Evolutionary conservation across 2,329 filamentous ascomycete species (phyloP), one percentile per base, ranked within the genome.

Genomic region (Alternaria sp.): DNA sequence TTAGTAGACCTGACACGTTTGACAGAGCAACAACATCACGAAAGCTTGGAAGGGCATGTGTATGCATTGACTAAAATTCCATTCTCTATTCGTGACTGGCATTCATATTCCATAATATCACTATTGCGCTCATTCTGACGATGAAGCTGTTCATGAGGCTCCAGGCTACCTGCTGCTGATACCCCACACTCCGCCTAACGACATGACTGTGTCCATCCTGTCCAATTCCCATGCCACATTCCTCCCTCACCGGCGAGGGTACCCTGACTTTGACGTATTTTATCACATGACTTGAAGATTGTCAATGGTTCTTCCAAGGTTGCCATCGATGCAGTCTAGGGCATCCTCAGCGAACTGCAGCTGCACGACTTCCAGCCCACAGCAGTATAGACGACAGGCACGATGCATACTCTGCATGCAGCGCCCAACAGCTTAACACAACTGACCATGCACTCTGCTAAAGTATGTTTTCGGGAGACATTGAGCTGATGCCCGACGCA

Each of bases 1-100:
- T 32, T 44, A 40, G 56, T 49, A 57, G 63, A 62, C 45, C 43
- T 59, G 61, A 57, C 61, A 63, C 61, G 61, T 63, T 60, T 19
- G 43, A 55, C 12, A 40, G 15, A 17, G n/a, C 51, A n/a, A 9
- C 23, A 28, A 32, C 49, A 9, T 12, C 9, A 32, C 47, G 12
- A 28, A 13, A 10, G 1, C 7, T 32, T 36, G 32, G 32, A 36
- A 17, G 3, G 26, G n/a, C 6, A 28, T n/a, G 25, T 15, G 7
- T n/a, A 12, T 23, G 13, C 8, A 12, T 15, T 17, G 17, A 28
- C 11, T 13, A 11, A 32, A 2, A 28, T 17, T 50, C n/a, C n/a
- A 15, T 30, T 15, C 10, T 30, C 47, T 21, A 8, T 28, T 21
- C 8, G 6, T 5, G 3, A 8, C 12, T 43, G 4, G 13, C 21